Evolutionary conservation across 805 yeast species (phyloP).

Genomic region (Sugiyamaella mastotermitis): DNA sequence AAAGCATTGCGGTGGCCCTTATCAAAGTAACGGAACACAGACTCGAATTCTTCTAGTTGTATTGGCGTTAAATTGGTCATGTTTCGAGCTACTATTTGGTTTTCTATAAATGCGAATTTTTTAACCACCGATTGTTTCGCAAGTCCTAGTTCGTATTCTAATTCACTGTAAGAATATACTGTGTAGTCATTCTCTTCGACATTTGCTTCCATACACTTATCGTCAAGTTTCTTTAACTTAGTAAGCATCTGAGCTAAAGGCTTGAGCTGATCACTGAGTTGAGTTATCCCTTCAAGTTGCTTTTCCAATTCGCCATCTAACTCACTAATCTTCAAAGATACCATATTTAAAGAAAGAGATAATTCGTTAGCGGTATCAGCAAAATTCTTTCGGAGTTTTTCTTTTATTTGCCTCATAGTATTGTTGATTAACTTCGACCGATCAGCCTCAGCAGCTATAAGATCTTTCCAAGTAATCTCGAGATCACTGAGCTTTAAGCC

Average conservation of each 20-base stretch:
- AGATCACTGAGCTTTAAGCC: conserved; percentile 27
- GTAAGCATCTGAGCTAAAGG: conserved; percentile 29
- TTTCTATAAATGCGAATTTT: conserved; percentile 38
- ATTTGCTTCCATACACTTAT: conserved; percentile 29
- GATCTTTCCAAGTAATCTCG: conserved; percentile 29
- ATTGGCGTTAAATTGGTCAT: conserved; percentile 32
- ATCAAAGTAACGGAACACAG: conserved; percentile 39
- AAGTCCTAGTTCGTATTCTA: conserved; percentile 33
- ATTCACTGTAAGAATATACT: conserved; percentile 33
- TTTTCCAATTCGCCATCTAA: conserved; percentile 33
- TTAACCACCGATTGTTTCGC: conserved; percentile 35
- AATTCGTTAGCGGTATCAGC: conserved; percentile 31
- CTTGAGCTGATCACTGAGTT: conserved; percentile 31
- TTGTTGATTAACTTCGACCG: conserved; percentile 29
- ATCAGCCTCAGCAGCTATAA: conserved; percentile 30
- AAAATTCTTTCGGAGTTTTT: conserved; percentile 27
- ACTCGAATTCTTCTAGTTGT: conserved; percentile 39
- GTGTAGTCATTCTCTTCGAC: conserved; percentile 36
- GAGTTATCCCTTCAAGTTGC: conserved; percentile 33
- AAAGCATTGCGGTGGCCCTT: conserved; percentile 33
- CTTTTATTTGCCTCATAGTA: conserved; percentile 30
- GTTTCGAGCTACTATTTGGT: conserved; percentile 34
- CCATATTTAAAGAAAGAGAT: conserved; percentile 23
- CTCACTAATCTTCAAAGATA: conserved; percentile 25
- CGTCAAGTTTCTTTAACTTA: conserved; percentile 26